Evolutionary conservation across 2,329 filamentous ascomycete species (phyloP).

Genomic region (Rhytidhysteron rufulum): DNA sequence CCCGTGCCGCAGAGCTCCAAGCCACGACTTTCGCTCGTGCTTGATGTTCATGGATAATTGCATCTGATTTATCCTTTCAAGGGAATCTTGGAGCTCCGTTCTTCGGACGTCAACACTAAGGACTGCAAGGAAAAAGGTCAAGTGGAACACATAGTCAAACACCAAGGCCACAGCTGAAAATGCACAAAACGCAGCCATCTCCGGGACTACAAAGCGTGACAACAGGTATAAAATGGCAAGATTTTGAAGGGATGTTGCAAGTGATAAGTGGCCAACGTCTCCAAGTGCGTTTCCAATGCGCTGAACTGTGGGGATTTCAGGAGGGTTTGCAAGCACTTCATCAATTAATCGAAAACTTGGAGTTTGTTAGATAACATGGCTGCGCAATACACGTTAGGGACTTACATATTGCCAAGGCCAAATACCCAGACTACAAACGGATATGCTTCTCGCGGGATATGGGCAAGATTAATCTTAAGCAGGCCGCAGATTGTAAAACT

Average conservation of each 20-base stretch:
- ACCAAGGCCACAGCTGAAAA: slow-evolving; percentile 72
- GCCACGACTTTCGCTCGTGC: slow-evolving; percentile 51
- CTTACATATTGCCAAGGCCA: slow-evolving; percentile 69
- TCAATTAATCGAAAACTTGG: slow-evolving; percentile 67
- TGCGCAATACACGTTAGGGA: slow-evolving; percentile 6
- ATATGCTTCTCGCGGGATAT: slow-evolving; percentile 70
- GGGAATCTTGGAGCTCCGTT: slow-evolving; percentile 69
- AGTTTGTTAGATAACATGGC: too few species aligned
- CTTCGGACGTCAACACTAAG: slow-evolving; percentile 75
- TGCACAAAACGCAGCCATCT: slow-evolving; percentile 70
- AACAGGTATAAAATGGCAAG: slow-evolving; percentile 62
- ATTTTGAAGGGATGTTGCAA: slow-evolving; percentile 67
- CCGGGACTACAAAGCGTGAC: slow-evolving; percentile 64
- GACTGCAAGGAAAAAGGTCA: slow-evolving; percentile 77
- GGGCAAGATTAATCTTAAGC: slow-evolving; percentile 69
- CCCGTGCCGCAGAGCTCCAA: slow-evolving; percentile 60
- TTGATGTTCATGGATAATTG: slow-evolving; percentile 39
- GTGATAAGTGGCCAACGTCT: slow-evolving; percentile 65
- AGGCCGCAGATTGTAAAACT: slow-evolving; percentile 77
- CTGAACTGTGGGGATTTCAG: slow-evolving; percentile 63
- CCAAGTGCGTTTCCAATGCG: slow-evolving; percentile 72
- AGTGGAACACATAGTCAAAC: slow-evolving; percentile 73
- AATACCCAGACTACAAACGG: slow-evolving; percentile 73
- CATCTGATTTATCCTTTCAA: slow-evolving; percentile 45
- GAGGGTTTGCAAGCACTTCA: slow-evolving; percentile 67